Base-by-base conservation (phyloP, 148 eudicot genomes). In the Cornus suecica region DNA sequence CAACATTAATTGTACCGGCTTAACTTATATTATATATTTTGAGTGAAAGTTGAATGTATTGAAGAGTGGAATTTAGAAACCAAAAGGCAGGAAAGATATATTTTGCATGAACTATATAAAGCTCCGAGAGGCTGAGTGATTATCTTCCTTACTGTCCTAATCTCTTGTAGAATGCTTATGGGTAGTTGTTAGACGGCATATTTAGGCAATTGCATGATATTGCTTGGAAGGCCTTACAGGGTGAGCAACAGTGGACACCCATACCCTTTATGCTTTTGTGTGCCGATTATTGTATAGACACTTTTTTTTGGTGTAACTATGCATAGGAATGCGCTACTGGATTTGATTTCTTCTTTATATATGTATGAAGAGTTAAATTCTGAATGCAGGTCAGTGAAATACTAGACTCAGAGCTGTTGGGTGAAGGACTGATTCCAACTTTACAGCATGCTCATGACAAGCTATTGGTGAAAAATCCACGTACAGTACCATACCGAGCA, bases 391-490 rank as follows among this genome's bases (percentile, higher is more conserved):
- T 91, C 16, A 94, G 98, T 81, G 98, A 94, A 88, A 94, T 94
- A 74, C 88, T 94, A 52, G 98, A 94, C 85, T 94, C 98, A 16
- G 98, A 94, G 76, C 88, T 94, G 74, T 76, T 94, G 80, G 98
- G 98, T 68, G 98, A 94, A 85, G 98, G 98, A 78, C 73, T 91
- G 15, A 88, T 94, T 80, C 94, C 97, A 61, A 90, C 98, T 69
- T 78, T 94, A 69, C 98, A 94, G 83, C 87, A 94, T 81, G 98
- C 98, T 52, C 89, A 91, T 84, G 98, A 94, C 84, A 83, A 85
- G 28, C 84, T 94, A 54, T 80, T 94, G 82, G 93, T 90, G 73
- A 85, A 87, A 67, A 91, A 83, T 83, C 90, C 92, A 22, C 76
- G 75, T 67, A 85, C 94, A 48, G 90, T 94, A 29, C 98, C 98